Evolutionary conservation across 257 asterid genomes (phyloP), one percentile per base, ranked within the genome.

Genomic region (Linderniella brevidens): DNA sequence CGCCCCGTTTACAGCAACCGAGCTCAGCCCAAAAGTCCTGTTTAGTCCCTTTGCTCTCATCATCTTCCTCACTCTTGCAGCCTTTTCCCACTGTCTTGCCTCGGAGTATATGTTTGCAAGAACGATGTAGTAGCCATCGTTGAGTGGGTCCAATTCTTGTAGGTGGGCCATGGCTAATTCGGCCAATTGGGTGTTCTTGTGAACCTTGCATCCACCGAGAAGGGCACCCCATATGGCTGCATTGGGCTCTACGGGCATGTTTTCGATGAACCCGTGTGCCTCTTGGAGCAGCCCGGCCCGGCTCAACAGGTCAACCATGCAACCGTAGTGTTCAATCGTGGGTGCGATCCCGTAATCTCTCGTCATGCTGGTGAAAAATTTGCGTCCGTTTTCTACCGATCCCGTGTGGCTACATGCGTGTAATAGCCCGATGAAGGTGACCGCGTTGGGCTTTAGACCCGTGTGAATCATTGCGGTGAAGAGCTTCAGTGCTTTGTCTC

Each of bases 251-350:
- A 69, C 49, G 39, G 90, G 79, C 81, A 78, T 78, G 41, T 19
- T 48, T n/a, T 35, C 41, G 46, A 79, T 71, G 53, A 76, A 62
- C 40, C 63, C 70, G 5, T 20, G 48, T n/a, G 92, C 92, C 49
- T 70, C 80, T 51, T 70, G 55, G n/a, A 82, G 65, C 38, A 66
- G 69, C 50, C 92, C 92, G 7, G 61, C 77, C 6, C 93, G 77
- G 52, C 93, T 71, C 17, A 78, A 47, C 19, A 82, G 64, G 67
- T 82, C 93, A 60, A 78, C 80, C 86, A 82, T 73, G 69, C 93
- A 82, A 39, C 92, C 93, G 20, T 78, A 75, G 61, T 75, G 92
- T 60, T 82, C 80, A 16, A 78, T 68, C 41, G 60, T 39, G 9
- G 92, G 86, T 9, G n/a, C 29, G 40, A 73, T 59, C 12, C 66